Evolutionary conservation across 2,329 filamentous ascomycete species (phyloP), one percentile per base, ranked within the genome.

Genomic region (Fusarium paranaense): DNA sequence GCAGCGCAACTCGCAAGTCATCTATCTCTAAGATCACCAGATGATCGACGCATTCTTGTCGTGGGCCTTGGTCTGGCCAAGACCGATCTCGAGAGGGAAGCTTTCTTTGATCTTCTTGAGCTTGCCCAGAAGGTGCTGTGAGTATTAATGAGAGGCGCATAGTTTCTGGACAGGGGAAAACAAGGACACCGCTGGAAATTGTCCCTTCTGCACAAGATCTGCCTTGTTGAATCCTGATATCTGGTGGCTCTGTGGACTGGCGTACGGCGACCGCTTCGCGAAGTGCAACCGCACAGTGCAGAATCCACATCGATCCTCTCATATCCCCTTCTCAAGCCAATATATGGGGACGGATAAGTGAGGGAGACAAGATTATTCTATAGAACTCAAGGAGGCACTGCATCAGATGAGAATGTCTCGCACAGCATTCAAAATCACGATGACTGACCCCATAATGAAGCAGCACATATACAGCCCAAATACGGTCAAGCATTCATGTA

Each of bases 1-100:
- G 95, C 95, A 4, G 94, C 94, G 50, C 96, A 98, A 79, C 92
- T 98, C 74, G 97, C 93, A 6, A 97, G 92, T 78, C 90, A 93
- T 42, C 89, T 99, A 68, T 88, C 92, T 20, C 90, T 92, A 69
- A 91, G 91, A 72, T 88, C 93, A 62, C 91, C 94, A 1, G 87
- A 91, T 56, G 90, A 92, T 72, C 85, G 85, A 64, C 86, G 91
- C 47, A 91, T 86, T 3, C 80, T 93, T n/a, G 83, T 93, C 11
- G 81, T 93, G 4, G 91, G 91, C 0, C 82, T 93, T 10, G 91
- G 91, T 1, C 76, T 93, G 66, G 83, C 84, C 35, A 88, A 85
- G 69, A 80, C 86, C 2, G 86, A 87, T 50, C 83, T 85, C 6
- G 85, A 86, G 33, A 85, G 89, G 16, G 88, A 90, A 61, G 85